Percentiles rank a stretch among this genome's conserved stretches.
Evolutionary conservation across 371 early-diverging fungal genomes (phyloP).

Genomic region (Dinochytrium kinnereticum): DNA sequence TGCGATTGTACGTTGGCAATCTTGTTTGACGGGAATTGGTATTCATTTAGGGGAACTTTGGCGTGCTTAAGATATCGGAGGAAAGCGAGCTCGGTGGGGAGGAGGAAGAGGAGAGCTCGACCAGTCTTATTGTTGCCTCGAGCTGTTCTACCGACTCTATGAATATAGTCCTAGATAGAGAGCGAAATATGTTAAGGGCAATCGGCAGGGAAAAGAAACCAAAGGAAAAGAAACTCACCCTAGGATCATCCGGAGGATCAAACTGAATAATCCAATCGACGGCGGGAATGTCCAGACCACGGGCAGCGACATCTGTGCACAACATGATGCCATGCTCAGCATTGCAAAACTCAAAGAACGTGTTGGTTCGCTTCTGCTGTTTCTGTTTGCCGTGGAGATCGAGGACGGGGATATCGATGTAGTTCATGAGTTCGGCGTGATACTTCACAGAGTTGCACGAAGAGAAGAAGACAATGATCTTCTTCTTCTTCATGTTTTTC

Average conservation of each 20-base stretch:
- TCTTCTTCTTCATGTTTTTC: constrained; percentile 90
- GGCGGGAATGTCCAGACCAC: constrained; percentile 98
- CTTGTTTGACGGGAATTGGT: constrained; percentile 93
- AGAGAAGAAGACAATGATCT: constrained; percentile 96
- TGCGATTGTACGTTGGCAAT: constrained; percentile 95
- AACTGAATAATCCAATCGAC: constrained; percentile 99
- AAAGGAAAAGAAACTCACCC: constrained; percentile 28
- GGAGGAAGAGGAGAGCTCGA: constrained; percentile 90
- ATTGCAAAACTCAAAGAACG: constrained; percentile 96
- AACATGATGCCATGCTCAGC: constrained; percentile 88
- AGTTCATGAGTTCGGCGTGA: constrained; percentile 93
- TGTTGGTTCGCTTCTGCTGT: constrained; percentile 93
- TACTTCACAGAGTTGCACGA: constrained; percentile 95
- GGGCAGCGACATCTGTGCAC: constrained; percentile 98
- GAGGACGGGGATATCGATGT: constrained; percentile 95
- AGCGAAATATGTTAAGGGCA: not conserved
- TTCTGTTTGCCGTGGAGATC: constrained; percentile 95
- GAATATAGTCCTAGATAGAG: constrained; percentile 85
- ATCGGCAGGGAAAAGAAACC: constrained; percentile 5
- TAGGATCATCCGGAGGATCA: constrained; percentile 98
- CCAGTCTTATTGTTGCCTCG: constrained; percentile 88
- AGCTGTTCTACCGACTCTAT: constrained; percentile 98
- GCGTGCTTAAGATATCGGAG: constrained; percentile 96
- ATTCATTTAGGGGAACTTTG: constrained; percentile 97
- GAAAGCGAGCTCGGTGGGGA: constrained; percentile 95